Evolutionary conservation across 2,329 filamentous ascomycete genomes (phyloP), one percentile per base, ranked within the genome.

Genomic region (Claviceps sp.): DNA sequence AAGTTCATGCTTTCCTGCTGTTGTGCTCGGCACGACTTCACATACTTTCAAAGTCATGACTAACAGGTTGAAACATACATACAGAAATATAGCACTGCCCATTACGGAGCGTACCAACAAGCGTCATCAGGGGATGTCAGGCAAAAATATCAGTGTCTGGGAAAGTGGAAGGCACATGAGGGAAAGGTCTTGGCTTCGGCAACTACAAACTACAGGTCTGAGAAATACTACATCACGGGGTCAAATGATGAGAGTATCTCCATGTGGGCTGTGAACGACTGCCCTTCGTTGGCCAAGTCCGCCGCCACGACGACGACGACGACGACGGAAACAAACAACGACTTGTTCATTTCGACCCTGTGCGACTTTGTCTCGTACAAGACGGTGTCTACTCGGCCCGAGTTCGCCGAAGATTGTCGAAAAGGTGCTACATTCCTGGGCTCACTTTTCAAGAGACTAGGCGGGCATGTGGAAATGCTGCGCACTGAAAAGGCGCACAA

Each of bases 401-500:
- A 89, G 59, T 94, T 88, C 62, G 83, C 88, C 11, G 88, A 90
- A 56, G 93, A 97, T 65, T 98, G 94, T 64, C 85, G 91, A 54
- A 82, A 90, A 62, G 91, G 91, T 9, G 93, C 93, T 13, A 93
- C 88, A 0, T 97, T 90, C 60, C 76, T 98, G 1, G 88, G 89
- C 49, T 84, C 86, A 0, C 77, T 97, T 17, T 96, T 96, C 72
- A 94, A 91, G 69, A 86, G 89, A 50, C 82, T 97, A 52, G 93
- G 93, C 13, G 93, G 88, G 0, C 79, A 86, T 53, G 90, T 93
- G 0, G 87, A 94, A 61, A 86, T 97, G 76, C 75, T 98, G n/a
- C 87, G 86, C 54, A 88, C 88, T 0, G 80, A 84, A 37, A 81
- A 86, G 58, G 74, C 77, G 34, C 84, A 87, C 59, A 97, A 97